Evolutionary conservation across 352 stramenopile genomes (phyloP), one percentile per base, ranked within the genome.

Genomic region (Labyrinthula sp.): DNA sequence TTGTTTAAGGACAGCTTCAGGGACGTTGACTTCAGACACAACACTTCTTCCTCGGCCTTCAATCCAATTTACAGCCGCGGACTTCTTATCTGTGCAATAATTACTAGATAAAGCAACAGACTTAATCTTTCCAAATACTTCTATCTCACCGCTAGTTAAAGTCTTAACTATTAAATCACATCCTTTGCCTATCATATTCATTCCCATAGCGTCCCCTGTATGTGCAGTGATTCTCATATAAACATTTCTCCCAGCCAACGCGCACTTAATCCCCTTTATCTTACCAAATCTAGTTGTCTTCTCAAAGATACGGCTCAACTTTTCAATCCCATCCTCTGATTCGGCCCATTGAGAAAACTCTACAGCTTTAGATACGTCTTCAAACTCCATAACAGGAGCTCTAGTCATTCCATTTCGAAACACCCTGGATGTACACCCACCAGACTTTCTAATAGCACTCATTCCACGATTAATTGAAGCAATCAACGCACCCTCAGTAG

Each of bases 131-230:
- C 69, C 67, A 45, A 84, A 88, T n/a, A 61, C 40, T 30, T 61
- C 36, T 20, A 54, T 14, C 37, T 15, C 4, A 24, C 47, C 4
- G n/a, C 7, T 15, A 31, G 63, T 43, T 2, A 89, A 54, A n/a
- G 59, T 54, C 30, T 82, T 66, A 47, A 84, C 69, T 6, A 79
- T 73, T 5, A 66, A 69, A 23, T 83, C 62, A 41, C 57, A 69
- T 29, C 78, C 78, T 65, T 90, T 90, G 14, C 63, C 75, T 2
- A 90, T 67, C 78, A 90, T 90, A 50, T 90, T 90, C 78, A 90
- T 90, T 29, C 78, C 78, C 78, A 90, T 90, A 17, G 78, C 78
- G 64, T 90, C 77, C 36, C 78, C 78, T 0, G 73, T 67, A 50
- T 79, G 79, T 54, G 75, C 86, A 22, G 69, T 63, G 20, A 88